Evolutionary conservation across 352 stramenopile genomes (phyloP).

Genomic region (Achlya hypogyna): DNA sequence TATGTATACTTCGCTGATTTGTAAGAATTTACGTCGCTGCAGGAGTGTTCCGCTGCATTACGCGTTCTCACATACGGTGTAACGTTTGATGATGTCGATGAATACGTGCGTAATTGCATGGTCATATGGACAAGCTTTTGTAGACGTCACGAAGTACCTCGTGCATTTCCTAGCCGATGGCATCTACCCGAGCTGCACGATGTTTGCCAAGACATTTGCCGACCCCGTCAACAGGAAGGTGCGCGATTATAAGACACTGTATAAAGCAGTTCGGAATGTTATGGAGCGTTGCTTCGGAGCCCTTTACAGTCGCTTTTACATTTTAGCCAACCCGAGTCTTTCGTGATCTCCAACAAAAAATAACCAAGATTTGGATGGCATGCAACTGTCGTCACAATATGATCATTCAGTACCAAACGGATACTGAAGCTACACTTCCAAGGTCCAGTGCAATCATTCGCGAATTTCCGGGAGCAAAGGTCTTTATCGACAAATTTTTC

Average conservation of each 20-base stretch:
- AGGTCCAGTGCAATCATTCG: not conserved
- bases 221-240: slow-evolving; percentile 4
- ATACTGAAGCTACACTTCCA: not conserved
- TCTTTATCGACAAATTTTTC: not conserved
- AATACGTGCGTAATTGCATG: not conserved
- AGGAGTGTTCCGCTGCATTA: too few relatives aligned
- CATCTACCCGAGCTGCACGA: slow-evolving; percentile 20
- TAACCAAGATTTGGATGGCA: slow-evolving; percentile 15
- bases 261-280: slow-evolving; percentile 21
- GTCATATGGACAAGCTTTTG: not conserved
- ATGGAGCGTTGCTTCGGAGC: slow-evolving; percentile 18
- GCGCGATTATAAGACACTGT: not conserved
- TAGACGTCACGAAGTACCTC: not conserved
- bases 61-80: too few relatives aligned
- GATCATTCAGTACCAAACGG: slow-evolving; percentile 1
- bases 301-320: slow-evolving; percentile 8
- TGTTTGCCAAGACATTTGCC: slow-evolving; percentile 19
- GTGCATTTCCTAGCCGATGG: slow-evolving; percentile 19
- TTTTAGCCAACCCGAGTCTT: slow-evolving; percentile 12
- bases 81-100: too few relatives aligned
- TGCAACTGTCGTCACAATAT: slow-evolving; percentile 20
- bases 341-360: slow-evolving; percentile 17
- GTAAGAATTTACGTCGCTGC: too few relatives aligned
- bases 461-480: not conserved
- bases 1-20: too few relatives aligned